Evolutionary conservation across 2,329 filamentous ascomycete species (phyloP), one percentile per base, ranked within the genome.

Genomic region (Penicillium digitatum): DNA sequence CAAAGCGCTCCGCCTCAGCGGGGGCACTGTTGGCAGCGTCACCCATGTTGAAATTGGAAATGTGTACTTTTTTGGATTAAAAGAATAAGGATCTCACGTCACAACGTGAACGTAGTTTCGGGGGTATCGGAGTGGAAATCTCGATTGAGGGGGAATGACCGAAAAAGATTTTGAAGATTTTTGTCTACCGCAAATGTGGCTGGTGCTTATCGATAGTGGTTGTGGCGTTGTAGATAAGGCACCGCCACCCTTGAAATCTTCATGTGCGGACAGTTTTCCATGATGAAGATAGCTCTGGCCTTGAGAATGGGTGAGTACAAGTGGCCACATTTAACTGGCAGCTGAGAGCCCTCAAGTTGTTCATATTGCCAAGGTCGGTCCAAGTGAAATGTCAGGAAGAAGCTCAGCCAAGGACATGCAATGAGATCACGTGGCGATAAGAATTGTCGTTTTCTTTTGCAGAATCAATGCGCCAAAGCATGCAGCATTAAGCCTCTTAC

Each of bases 1-100:
- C 90, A 69, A 81, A 81, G 68, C 82, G 77, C 74, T 82, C 79
- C 32, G 70, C 62, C 58, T 72, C 67, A 70, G 74, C 70, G 72
- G 73, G 66, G 69, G 73, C 69, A 74, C 76, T 73, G 78, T 81
- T 75, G 67, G 78, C 72, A 74, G 81, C 79, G 79, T 84, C 72
- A 69, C 74, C 77, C 77, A 79, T 79, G 52, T 70, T 64, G 55
- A 63, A 57, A 52, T 49, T 57, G 47, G 42, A 48, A 55, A 48
- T 48, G 42, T 47, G 20, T 51, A 52, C 52, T 48, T 56, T 32
- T 56, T 48, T 14, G 44, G 50, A 47, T 57, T 46, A 54, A 48
- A 55, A 40, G 47, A 57, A 49, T 37, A 52, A 27, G 48, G 29
- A 20, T 49, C 54, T 54, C 57, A 55, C 62, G 52, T 57, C 56